phyloP scores from a whole-genome alignment of 176 grass and related monocot genomes.

The Tuctoria greenei region DNA sequence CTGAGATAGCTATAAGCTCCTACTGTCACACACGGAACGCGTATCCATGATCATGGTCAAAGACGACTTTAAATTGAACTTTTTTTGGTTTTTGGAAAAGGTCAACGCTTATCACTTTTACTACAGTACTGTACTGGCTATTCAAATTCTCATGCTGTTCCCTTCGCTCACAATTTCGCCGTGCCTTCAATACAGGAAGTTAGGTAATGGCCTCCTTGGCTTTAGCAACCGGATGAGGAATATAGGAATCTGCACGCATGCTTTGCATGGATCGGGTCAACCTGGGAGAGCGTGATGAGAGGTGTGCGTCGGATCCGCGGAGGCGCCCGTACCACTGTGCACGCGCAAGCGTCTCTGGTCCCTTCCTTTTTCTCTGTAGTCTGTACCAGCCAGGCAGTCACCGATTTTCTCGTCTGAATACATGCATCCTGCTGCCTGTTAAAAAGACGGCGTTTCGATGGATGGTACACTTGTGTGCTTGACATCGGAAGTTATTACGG shows the following conservation, averaged over 20 bases:
- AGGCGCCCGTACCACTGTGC: neutral
- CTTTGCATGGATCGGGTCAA: conserved; percentile 12
- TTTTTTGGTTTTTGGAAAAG: neutral
- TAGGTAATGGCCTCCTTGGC: neutral
- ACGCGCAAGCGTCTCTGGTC: neutral
- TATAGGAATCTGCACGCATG: neutral
- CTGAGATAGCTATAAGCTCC: neutral
- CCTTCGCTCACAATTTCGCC: neutral
- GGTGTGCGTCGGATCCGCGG: neutral
- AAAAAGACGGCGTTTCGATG: too few relatives aligned
- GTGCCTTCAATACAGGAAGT: neutral
- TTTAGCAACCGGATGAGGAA: conserved; percentile 13
- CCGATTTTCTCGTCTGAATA: neutral
- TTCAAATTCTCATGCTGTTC: too few relatives aligned
- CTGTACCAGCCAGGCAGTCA: neutral
- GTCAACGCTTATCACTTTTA: neutral
- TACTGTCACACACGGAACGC: neutral
- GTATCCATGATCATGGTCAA: conserved; percentile 9
- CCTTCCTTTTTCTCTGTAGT: neutral
- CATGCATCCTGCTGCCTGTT: neutral
- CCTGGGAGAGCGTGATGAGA: neutral
- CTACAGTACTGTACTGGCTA: neutral
- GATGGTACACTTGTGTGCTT: too few relatives aligned
- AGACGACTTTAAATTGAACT: neutral
- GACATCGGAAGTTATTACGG: too few relatives aligned